Evolutionary conservation across 371 early-diverging fungal species (phyloP), one percentile per base, ranked within the genome.

Genomic region (Smittium culicis): DNA sequence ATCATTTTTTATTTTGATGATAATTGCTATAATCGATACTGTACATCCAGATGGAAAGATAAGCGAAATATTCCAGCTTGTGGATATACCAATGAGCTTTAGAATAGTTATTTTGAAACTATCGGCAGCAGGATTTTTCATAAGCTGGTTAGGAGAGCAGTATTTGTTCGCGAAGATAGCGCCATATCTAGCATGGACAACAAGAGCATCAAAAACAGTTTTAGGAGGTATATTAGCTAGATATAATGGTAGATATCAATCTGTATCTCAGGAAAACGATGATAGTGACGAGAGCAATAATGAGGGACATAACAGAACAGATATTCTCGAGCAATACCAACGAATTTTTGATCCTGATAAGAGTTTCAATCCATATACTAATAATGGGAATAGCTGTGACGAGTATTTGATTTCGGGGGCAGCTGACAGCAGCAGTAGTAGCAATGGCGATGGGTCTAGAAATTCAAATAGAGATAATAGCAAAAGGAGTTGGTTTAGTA

Each of bases 51-150:
- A 79, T 24, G 66, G 31, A 0, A 67, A 69, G 8, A 58, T 77
- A 0, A 79, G 72, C 61, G 76, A 76, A 17, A 30, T 80, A 17
- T 71, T 92, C 33, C 87, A 88, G 28, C 65, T 92, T 54, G 75
- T 82, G 29, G 45, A 67, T 17, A 55, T 71, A 1, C 57, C 32
- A 24, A 64, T 69, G 25, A 28, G 68, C 34, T 78, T 75, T 71
- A 72, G 78, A 30, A 56, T 70, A 28, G 33, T 60, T 20, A 68
- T 77, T 11, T 33, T 74, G 2, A 72, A 72, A 24, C 67, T 76
- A 68, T 70, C 63, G 1, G 68, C 60, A 2, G 69, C 70, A 31
- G 74, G 77, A 66, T 70, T 74, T 74, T 69, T 20, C 2, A 34
- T 71, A 27, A 72, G 74, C 65, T 72, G 63, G 56, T 28, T 65